A percentile compares a stretch with the other conserved stretches of the same genome.
phyloP scores from a whole-genome alignment of 2,329 filamentous ascomycete genomes.

The Paecilomyces variotii region DNA sequence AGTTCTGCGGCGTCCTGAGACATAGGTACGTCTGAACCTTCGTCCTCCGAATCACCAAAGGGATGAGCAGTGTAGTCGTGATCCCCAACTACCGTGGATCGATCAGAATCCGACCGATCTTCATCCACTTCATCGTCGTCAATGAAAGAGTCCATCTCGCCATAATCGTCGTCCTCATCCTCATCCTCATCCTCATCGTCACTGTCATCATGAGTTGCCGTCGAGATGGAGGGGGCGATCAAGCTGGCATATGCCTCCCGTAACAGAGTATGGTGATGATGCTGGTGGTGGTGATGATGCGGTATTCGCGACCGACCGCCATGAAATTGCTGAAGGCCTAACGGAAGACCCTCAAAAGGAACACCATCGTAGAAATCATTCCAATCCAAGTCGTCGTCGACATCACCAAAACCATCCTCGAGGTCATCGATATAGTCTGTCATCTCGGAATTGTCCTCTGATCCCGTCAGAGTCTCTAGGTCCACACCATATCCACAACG shows the following conservation, averaged over 20 bases:
- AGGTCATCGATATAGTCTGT: conserved; percentile 32
- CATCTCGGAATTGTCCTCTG: conserved; percentile 34
- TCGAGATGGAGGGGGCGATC: background rate
- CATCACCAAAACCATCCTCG: conserved; percentile 24
- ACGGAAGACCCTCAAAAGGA: conserved; percentile 8
- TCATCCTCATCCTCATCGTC: conserved; percentile 15
- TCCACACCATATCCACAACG: conserved; percentile 49
- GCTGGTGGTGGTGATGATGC: conserved; percentile 3
- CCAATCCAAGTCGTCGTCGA: conserved; percentile 18
- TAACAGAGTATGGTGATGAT: background rate
- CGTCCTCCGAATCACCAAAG: conserved; percentile 8
- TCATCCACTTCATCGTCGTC: conserved; percentile 9
- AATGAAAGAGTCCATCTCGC: conserved; percentile 8
- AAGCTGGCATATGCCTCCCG: background rate
- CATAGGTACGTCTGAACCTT: conserved; percentile 10
- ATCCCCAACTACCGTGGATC: conserved; percentile 24
- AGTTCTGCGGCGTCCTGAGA: conserved; percentile 3
- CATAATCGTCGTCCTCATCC: conserved; percentile 19
- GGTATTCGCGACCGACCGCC: conserved; percentile 2
- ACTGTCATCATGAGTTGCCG: conserved; percentile 2
- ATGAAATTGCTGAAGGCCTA: conserved; percentile 9
- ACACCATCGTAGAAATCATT: conserved; percentile 7
- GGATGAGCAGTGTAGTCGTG: conserved; percentile 8
- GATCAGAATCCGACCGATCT: conserved; percentile 22
- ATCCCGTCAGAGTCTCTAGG: conserved; percentile 28